phyloP scores from a whole-genome alignment of 1,139 yeast species.

The Hansenula lynferdii region DNA sequence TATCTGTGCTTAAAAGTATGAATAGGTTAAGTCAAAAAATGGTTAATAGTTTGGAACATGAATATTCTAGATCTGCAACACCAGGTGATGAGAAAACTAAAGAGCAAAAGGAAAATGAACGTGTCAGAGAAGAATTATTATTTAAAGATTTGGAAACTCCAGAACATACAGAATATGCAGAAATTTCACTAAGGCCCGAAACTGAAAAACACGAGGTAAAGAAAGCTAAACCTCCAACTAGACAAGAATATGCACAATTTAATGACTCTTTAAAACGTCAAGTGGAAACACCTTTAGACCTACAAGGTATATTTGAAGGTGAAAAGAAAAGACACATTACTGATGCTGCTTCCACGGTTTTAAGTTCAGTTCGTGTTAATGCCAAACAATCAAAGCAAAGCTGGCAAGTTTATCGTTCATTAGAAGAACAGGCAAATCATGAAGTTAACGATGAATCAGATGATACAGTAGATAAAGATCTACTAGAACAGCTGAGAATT shows the following conservation, averaged over 20 bases:
- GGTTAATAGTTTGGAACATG: constrained; percentile 50
- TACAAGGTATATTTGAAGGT: constrained; percentile 35
- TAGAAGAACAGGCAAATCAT: constrained; percentile 20
- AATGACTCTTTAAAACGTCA: constrained; percentile 27
- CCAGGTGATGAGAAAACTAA: constrained; percentile 27
- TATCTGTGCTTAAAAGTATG: constrained; percentile 81
- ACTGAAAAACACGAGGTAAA: constrained; percentile 4
- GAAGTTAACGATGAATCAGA: constrained; percentile 19
- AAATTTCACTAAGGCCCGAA: constrained; percentile 44
- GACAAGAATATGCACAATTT: constrained; percentile 11
- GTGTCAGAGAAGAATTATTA: constrained; percentile 43
- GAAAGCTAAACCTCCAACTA: constrained; percentile 8
- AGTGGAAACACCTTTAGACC: constrained; percentile 31
- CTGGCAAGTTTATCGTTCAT: constrained; percentile 31
- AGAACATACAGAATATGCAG: constrained; percentile 47
- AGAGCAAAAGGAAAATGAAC: constrained; percentile 28
- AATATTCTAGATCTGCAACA: constrained; percentile 30
- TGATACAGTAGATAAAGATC: constrained; percentile 17
- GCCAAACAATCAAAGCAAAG: constrained; percentile 47
- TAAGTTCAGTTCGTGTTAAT: constrained; percentile 49
- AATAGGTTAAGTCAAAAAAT: constrained; percentile 81
- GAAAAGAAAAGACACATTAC: constrained; percentile 36
- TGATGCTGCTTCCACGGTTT: constrained; percentile 45
- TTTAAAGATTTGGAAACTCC: constrained; percentile 58
- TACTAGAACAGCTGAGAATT: constrained; percentile 39